Evolutionary conservation across 768 basidiomycete genomes (phyloP), one percentile per base, ranked within the genome.

Genomic region (Russula dissimulans): DNA sequence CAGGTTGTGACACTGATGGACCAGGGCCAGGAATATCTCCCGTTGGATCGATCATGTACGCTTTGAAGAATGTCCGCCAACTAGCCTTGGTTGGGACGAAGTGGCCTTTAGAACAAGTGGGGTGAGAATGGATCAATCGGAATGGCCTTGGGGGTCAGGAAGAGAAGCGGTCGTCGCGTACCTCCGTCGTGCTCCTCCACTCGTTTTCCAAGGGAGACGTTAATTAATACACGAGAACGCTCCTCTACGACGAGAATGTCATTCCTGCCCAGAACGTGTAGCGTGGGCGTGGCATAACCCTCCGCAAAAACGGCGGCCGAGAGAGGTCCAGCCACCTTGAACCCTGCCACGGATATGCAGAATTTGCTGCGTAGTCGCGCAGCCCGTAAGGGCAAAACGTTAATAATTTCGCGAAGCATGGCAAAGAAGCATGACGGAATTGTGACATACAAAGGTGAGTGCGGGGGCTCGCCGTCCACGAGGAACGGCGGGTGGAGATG

Each of bases 101-200:
- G 70, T 94, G 91, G 8, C 89, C 90, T 91, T 65, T 5, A 14
- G 32, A 44, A 26, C 50, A 41, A 47, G 14, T 9, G 15, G 5
- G 34, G 17, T 47, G 49, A 54, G n/a, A 43, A 49, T 45, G 42
- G 52, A 14, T 15, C 43, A 36, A 31, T 34, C 8, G 41, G 55
- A 18, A 17, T 10, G 43, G n/a, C 39, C 51, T 10, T 3, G 12
- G 31, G 31, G 8, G 31, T 3, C 5, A 31, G 32, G 1, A 18
- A 14, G 34, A 1, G 31, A 17, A 47, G 12, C 22, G 22, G 22
- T 38, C 6, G 26, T 54, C 2, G 47, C 84, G 34, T 58, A 91
- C 91, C 91, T 55, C 91, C 91, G 29, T 83, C 82, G 59, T 94
- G 91, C 64, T 78, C 79, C 68, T 89, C 89, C 9, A 93, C 79